Evolutionary conservation across 352 stramenopile species (phyloP), one percentile per base, ranked within the genome.

Genomic region (Globisporangium recalcitrans): DNA sequence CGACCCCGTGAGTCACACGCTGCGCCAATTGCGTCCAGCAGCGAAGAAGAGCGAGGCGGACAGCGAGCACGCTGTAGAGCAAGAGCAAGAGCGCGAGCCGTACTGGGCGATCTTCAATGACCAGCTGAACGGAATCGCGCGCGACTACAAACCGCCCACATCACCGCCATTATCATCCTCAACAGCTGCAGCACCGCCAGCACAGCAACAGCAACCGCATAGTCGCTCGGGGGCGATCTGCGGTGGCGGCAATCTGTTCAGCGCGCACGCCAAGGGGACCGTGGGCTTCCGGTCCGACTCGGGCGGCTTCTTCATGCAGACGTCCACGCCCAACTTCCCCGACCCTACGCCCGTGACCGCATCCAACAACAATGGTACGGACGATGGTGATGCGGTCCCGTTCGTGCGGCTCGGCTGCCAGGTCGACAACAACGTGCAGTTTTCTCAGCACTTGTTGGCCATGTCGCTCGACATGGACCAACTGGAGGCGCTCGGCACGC

Each of bases 31-130:
- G 21, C 56, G 68, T 51, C 47, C 31, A 4, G 19, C 21, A 13
- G n/a, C 52, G 29, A 31, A 8, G 5, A 9, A 53, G 19, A 29
- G 8, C 11, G 10, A 69, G n/a, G n/a, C n/a, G n/a, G n/a, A n/a
- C n/a, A n/a, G n/a, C n/a, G n/a, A n/a, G n/a, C n/a, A n/a, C n/a
- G n/a, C n/a, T n/a, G n/a, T n/a, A n/a, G n/a, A n/a, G n/a, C n/a
- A n/a, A 4, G 34, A 52, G 14, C 27, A 61, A 11, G 32, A 58
- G 16, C 40, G 46, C 14, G 54, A 62, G 52, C 60, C 62, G 6
- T 90, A 90, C 60, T 93, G 84, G 84, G 82, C 78, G 3, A n/a
- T 83, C 14, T 91, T 89, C 49, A 93, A 90, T 48, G 84, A 93
- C 64, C 84, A 93, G 58, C 62, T 90, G 34, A 88, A 90, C 44